Base-by-base conservation (phyloP, 257 asterid species). In the Henckelia pumila region DNA sequence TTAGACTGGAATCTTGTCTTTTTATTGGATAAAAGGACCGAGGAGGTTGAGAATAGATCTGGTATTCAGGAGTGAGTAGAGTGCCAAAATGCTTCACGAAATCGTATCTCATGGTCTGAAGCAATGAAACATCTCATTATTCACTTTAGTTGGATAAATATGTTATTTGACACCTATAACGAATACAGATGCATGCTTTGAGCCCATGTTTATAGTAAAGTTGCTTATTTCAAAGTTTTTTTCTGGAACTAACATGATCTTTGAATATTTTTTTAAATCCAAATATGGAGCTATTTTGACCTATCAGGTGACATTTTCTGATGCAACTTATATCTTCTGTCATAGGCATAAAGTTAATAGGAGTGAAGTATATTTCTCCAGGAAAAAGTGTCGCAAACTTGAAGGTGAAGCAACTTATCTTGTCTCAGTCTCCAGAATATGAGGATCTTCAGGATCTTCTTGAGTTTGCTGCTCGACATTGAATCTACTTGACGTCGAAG, bases 261-360 rank as follows among this genome's bases (percentile, higher is more conserved):
- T 40, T 40, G 5, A 13, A 26, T 11, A 17, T 40, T 40, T 13
- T 5, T 40, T 3, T n/a, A n/a, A n/a, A 40, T 13, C 50, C 5
- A 40, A 40, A 40, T 40, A 40, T 13, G n/a, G 50, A 0, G 50
- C 1, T 40, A n/a, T 40, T 11, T 40, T n/a, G 5, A 40, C 65
- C 17, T 29, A 28, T 32, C n/a, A 23, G 17, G 61, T 32, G 8
- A 17, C 25, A 30, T 35, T 40, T 25, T 50, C 20, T 71, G 47
- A 32, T 24, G 28, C 25, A 3, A 24, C 71, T 47, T 63, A 7
- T 23, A 61, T 66, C 32, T 37, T 30, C 55, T 74, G 50, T 40
- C 80, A 83, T 71, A 94, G 99, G 93, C 77, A 11, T 85, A 68
- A 83, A 86, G 84, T 86, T 91, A 25, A 37, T 91, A n/a, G 99